Evolutionary conservation across 2,329 filamentous ascomycete genomes (phyloP).

Genomic region (Trichoderma oligosporum): DNA sequence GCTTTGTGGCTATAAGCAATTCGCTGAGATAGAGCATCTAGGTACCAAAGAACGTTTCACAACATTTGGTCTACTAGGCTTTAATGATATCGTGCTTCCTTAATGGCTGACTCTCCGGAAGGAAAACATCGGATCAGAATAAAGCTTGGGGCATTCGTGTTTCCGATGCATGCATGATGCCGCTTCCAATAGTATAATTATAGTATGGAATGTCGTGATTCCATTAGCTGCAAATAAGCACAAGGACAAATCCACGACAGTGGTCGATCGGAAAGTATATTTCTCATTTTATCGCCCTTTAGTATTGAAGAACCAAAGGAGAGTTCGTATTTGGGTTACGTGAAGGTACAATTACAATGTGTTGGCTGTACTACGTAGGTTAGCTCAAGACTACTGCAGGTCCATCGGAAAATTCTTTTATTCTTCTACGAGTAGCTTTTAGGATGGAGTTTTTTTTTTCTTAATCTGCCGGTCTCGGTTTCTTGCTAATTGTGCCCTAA

Average conservation of each 20-base stretch:
- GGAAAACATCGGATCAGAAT: not conserved
- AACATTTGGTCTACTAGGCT: not conserved
- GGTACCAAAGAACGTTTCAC: not conserved
- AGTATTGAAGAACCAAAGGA: not conserved
- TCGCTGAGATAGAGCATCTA: not conserved
- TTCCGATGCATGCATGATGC: not conserved
- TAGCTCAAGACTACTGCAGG: constrained; percentile 14
- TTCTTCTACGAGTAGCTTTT: not conserved
- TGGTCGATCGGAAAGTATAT: not conserved
- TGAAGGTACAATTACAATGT: not conserved
- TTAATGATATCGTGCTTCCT: not conserved
- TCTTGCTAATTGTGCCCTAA: no score
- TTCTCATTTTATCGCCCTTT: not conserved
- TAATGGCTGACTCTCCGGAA: not conserved
- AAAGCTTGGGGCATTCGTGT: not conserved
- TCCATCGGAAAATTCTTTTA: not conserved
- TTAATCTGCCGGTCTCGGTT: no score
- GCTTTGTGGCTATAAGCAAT: not conserved
- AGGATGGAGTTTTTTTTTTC: not conserved
- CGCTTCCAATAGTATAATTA: not conserved
- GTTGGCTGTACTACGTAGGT: not conserved
- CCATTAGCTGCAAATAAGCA: not conserved
- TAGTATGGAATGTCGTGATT: constrained; percentile 1
- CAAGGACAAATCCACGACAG: not conserved
- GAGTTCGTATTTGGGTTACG: not conserved